Evolutionary conservation across 768 basidiomycete genomes (phyloP).

Genomic region (Rhizopogon vulgaris): DNA sequence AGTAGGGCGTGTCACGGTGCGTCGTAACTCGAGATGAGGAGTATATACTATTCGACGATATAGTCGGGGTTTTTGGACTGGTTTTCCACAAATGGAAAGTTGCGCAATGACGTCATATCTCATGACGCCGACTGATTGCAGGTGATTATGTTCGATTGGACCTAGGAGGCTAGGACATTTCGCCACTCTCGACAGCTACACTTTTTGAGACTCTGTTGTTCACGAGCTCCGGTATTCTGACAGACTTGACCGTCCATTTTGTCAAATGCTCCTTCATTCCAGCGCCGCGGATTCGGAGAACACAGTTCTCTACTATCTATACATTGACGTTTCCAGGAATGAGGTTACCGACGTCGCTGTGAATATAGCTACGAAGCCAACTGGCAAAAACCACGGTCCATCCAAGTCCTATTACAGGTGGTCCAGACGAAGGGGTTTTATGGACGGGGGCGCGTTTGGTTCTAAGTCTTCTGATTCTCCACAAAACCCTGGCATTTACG

Average conservation of each 20-base stretch:
- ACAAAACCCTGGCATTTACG: too few relatives aligned
- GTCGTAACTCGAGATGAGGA: not conserved
- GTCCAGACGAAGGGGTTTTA: too few relatives aligned
- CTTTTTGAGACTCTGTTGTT: not conserved
- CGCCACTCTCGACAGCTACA: not conserved
- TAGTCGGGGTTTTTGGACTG: conserved; percentile 2
- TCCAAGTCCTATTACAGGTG: too few relatives aligned
- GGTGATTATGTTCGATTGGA: not conserved
- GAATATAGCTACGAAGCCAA: too few relatives aligned
- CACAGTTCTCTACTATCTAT: not conserved
- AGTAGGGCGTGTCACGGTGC: not conserved
- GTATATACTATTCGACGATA: conserved; percentile 19
- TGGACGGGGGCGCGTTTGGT: too few relatives aligned
- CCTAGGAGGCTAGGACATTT: too few relatives aligned
- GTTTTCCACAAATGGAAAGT: conserved; percentile 24
- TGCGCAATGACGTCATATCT: conserved; percentile 22
- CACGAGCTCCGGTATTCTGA: not conserved
- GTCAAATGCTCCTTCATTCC: too few relatives aligned
- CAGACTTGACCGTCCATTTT: too few relatives aligned
- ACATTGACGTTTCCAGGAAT: too few relatives aligned
- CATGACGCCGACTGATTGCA: conserved; percentile 2
- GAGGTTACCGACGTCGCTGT: too few relatives aligned
- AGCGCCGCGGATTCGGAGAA: not conserved
- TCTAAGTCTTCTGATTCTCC: too few relatives aligned
- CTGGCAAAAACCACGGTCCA: too few relatives aligned